Evolutionary conservation across 352 stramenopile species (phyloP), one percentile per base, ranked within the genome.

Genomic region (Phytophthora rubi): DNA sequence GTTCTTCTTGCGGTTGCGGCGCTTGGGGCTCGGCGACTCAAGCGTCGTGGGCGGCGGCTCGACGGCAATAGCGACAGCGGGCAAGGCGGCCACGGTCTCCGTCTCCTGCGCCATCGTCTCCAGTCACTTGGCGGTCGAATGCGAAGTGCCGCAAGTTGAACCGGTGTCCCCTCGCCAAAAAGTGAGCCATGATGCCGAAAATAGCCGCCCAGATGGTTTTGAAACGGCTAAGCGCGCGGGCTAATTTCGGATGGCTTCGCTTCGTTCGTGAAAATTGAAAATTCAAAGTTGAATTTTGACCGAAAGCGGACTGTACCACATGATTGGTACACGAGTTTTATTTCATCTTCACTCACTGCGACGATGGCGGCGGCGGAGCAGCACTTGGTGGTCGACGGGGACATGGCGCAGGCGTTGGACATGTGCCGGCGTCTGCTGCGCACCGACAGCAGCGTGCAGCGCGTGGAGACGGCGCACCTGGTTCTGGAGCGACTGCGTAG

Each of bases 401-500:
- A 80, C 9, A 63, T 72, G 6, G 59, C 70, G 10, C 73, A 83
- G 32, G 83, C 82, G 30, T 28, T 82, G 35, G 80, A 90, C 33
- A 54, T 89, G 45, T 84, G 78, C 45, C 76, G 83, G 1, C 82
- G 86, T 0, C 71, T 92, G 18, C 68, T 94, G 51, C 86, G 85
- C 61, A 75, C 73, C 2, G 76, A 86, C 3, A 80, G 57, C 54
- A 79, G 63, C 23, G 44, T 69, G 13, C 76, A 87, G 44, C 76
- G 84, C 16, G 59, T 77, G 28, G 72, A 88, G 55, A 79, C 76
- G 12, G 85, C 85, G 67, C 72, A 77, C 0, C 60, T 93, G 59
- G 71, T 94, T 23, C 79, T 96, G 21, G 88, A 96, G 26, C 86
- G 88, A 2, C 73, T 96, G 21, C 85, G 85, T 33, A 71, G 62